phyloP scores from a whole-genome alignment of 768 basidiomycete species.

The Trametes punicea region DNA sequence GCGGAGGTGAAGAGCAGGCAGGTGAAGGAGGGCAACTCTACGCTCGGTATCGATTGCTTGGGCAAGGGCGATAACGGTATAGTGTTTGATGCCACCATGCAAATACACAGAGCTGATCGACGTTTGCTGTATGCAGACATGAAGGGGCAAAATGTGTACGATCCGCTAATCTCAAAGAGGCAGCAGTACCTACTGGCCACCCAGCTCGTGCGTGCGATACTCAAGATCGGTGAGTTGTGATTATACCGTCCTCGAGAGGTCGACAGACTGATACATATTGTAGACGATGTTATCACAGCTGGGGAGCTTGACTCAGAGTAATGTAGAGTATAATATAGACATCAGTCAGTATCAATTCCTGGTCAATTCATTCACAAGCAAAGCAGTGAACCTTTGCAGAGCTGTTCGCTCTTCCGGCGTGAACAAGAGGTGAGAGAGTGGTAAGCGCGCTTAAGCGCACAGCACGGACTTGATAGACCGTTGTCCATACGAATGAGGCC shows the following conservation, averaged over 20 bases:
- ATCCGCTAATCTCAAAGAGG: slow-evolving; percentile 94
- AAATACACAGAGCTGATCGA: neutral
- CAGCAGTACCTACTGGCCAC: slow-evolving; percentile 98
- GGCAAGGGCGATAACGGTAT: slow-evolving; percentile 82
- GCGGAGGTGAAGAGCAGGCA: slow-evolving; percentile 93
- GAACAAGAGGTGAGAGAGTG: no score
- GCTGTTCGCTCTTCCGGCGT: no score
- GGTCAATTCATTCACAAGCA: no score
- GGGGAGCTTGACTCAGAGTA: slow-evolving; percentile 67
- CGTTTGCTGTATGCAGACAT: slow-evolving; percentile 62
- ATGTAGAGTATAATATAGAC: slow-evolving; percentile 12
- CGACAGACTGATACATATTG: slow-evolving; percentile 8
- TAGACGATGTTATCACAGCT: slow-evolving; percentile 77
- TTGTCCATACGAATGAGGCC: no score
- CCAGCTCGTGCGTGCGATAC: slow-evolving; percentile 83
- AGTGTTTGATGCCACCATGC: slow-evolving; percentile 24
- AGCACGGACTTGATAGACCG: no score
- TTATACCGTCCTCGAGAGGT: neutral
- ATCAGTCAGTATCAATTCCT: neutral
- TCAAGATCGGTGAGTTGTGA: slow-evolving; percentile 76
- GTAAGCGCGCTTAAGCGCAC: no score
- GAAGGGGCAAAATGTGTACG: slow-evolving; percentile 96
- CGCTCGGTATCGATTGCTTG: slow-evolving; percentile 90
- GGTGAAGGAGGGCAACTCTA: slow-evolving; percentile 78
- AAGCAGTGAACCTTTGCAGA: no score